phyloP scores from a whole-genome alignment of 2,329 filamentous ascomycete species.

The Fusarium stilboides region DNA sequence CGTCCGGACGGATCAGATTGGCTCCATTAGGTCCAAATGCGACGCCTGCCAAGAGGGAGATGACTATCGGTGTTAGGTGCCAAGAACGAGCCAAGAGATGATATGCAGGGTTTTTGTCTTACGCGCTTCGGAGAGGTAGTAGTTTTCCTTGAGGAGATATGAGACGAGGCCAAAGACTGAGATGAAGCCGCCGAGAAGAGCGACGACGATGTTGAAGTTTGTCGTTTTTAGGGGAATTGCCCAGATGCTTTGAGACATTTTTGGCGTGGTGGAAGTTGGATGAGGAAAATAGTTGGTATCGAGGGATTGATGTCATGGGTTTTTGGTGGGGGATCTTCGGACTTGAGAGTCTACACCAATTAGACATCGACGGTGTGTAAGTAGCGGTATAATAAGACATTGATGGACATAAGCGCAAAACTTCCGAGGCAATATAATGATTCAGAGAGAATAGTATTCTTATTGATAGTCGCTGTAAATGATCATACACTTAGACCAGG shows the following conservation, averaged over 20 bases:
- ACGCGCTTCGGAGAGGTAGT: conserved; percentile 93
- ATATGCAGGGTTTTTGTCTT: conserved; percentile 56
- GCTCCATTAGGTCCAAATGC: conserved; percentile 83
- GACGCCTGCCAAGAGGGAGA: conserved; percentile 84
- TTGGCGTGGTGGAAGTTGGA: background rate
- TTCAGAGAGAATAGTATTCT: too few relatives aligned
- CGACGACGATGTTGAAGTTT: conserved; percentile 89
- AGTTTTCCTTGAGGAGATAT: conserved; percentile 89
- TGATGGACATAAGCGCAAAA: too few relatives aligned
- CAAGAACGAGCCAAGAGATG: conserved; percentile 38
- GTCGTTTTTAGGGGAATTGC: conserved; percentile 68
- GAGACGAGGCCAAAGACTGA: conserved; percentile 92
- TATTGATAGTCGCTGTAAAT: too few relatives aligned
- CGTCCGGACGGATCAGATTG: conserved; percentile 80
- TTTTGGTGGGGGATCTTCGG: background rate
- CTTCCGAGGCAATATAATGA: background rate
- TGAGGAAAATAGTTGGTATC: too few relatives aligned
- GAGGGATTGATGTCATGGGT: background rate
- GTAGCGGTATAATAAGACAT: too few relatives aligned
- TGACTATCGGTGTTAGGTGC: conserved; percentile 68
- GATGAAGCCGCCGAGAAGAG: conserved; percentile 87
- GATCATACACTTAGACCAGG: too few relatives aligned
- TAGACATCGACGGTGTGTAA: background rate
- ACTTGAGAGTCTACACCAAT: conserved; percentile 7
- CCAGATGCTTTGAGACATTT: conserved; percentile 50